Percentiles rank a stretch among this genome's conserved stretches.
These are phyloP conservation scores for Diplodia sapinea DNA, from an alignment of 2,329 filamentous ascomycete species.

Conservation along the genomic window DNA sequence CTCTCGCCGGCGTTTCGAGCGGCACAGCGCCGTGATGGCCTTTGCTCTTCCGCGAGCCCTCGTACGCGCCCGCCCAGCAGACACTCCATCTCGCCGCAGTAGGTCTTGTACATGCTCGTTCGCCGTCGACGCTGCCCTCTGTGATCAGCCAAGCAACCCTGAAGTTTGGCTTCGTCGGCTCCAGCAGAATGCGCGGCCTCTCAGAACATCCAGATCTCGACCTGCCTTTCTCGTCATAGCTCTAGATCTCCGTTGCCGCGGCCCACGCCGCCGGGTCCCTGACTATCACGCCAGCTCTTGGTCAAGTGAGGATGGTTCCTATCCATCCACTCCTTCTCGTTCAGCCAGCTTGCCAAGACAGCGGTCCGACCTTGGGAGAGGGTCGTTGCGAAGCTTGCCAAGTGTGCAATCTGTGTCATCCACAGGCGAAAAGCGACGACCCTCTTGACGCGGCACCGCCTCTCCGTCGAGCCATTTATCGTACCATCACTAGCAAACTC, in stretches of 20 bases:
- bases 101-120: neutral
- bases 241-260: neutral
- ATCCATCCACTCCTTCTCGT: no score
- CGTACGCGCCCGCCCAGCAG: neutral
- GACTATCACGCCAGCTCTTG: neutral
- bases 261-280: neutral
- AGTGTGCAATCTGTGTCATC: neutral
- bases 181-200: neutral
- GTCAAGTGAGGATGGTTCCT: neutral
- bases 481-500: neutral
- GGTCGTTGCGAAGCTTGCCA: no score
- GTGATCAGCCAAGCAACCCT: neutral
- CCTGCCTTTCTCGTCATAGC: constrained; percentile 22
- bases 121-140: neutral
- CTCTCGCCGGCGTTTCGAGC: neutral
- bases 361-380: no score
- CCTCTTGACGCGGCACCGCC: neutral
- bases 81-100: no score
- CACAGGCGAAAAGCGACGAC: constrained; percentile 3
- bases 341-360: no score
- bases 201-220: constrained; percentile 11
- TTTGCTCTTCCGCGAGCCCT: constrained; percentile 10
- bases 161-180: neutral
- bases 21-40: constrained; percentile 8
- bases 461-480: neutral